A percentile compares a stretch with the other conserved stretches of the same genome.
These are phyloP conservation scores for Meyerozyma carpophila DNA, from an alignment of 1,139 yeast genomes.

Conservation along the genomic window DNA sequence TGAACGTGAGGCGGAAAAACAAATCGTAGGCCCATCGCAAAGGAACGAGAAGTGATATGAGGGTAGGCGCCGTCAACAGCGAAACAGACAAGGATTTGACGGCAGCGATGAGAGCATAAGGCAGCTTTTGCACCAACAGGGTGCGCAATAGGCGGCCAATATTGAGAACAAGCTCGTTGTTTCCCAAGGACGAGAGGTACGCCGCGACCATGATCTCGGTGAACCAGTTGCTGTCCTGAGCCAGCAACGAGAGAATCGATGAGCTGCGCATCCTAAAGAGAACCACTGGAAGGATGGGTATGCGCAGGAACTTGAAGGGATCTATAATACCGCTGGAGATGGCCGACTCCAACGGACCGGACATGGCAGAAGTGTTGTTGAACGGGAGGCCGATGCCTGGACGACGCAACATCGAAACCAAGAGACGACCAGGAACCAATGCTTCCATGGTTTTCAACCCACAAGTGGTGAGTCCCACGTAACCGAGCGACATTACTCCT, in stretches of 20 bases:
- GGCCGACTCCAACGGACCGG: conserved; percentile 29
- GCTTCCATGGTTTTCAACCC: conserved; percentile 37
- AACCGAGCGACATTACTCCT: conserved; percentile 38
- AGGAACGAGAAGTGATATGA: conserved; percentile 13
- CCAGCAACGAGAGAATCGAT: conserved; percentile 26
- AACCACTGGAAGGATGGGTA: conserved; percentile 37
- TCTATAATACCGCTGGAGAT: conserved; percentile 32
- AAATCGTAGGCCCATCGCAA: conserved; percentile 34
- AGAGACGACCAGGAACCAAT: conserved; percentile 30
- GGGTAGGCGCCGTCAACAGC: not conserved
- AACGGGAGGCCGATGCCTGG: conserved; percentile 3
- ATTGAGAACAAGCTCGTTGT: conserved; percentile 23
- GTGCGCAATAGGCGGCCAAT: conserved; percentile 11
- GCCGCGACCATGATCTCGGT: conserved; percentile 33
- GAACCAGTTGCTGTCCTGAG: conserved; percentile 18
- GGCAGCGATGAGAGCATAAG: not conserved
- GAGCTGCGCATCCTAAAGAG: conserved; percentile 36
- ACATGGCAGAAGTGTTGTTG: not conserved
- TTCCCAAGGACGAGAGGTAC: conserved; percentile 36
- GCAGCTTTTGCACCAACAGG: not conserved
- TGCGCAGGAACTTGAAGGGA: conserved; percentile 35
- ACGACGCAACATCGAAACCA: conserved; percentile 26
- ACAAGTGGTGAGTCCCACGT: conserved; percentile 36
- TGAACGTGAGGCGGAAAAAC: conserved; percentile 36
- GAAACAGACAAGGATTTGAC: not conserved